These are phyloP conservation scores for Backusella parvicylindrica DNA, from an alignment of 192 early-diverging fungal genomes.

Conservation along the genomic window DNA sequence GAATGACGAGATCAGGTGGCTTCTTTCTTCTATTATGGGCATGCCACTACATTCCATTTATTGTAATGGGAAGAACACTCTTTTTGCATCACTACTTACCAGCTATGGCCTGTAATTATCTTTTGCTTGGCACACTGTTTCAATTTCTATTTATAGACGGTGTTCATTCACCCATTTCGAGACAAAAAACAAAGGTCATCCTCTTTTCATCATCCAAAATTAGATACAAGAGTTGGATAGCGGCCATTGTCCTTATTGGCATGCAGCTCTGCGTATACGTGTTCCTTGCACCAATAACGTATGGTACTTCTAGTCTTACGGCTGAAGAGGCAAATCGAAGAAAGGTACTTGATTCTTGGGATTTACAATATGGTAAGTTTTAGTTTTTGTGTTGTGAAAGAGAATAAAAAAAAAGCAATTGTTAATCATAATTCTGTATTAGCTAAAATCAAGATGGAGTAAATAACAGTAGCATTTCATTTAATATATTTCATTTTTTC, in stretches of 20 bases:
- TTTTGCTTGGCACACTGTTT: constrained; percentile 65
- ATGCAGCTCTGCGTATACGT: constrained; percentile 59
- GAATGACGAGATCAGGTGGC: constrained; percentile 59
- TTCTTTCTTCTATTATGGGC: constrained; percentile 85
- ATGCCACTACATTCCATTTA: constrained; percentile 89
- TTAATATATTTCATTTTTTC: background rate
- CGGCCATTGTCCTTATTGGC: constrained; percentile 38
- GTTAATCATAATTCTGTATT: background rate
- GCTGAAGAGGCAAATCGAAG: constrained; percentile 53
- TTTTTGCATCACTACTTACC: constrained; percentile 97
- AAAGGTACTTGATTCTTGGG: constrained; percentile 77
- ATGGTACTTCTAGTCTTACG: constrained; percentile 68
- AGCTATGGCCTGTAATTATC: constrained; percentile 74
- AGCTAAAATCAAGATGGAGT: background rate
- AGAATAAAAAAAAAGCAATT: background rate
- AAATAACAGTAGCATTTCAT: background rate
- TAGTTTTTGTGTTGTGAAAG: background rate
- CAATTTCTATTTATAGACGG: constrained; percentile 70
- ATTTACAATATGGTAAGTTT: constrained; percentile 70
- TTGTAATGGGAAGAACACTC: constrained; percentile 83
- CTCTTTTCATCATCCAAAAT: constrained; percentile 21
- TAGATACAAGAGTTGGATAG: constrained; percentile 31
- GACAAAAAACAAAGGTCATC: constrained; percentile 10
- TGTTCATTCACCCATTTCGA: constrained; percentile 41
- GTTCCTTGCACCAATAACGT: constrained; percentile 83